These are phyloP conservation scores for Penicillium cosmopolitanum DNA, from an alignment of 495 filamentous ascomycete genomes.

Conservation along the genomic window DNA sequence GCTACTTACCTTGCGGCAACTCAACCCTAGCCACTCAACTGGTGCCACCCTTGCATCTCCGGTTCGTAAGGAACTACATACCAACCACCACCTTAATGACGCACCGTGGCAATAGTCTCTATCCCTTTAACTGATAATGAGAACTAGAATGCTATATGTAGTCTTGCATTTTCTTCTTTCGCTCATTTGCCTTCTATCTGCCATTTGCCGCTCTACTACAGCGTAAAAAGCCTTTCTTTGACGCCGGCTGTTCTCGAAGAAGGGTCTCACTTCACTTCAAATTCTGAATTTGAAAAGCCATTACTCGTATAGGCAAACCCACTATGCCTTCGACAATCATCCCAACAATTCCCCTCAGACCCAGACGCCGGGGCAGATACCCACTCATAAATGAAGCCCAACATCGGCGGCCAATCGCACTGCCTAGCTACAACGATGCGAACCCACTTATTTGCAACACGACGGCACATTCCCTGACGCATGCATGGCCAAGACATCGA, in stretches of 20 bases:
- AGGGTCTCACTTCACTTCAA: too few species aligned
- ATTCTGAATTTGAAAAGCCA: neutral
- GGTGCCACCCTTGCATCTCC: slow-evolving; percentile 4
- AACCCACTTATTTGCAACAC: slow-evolving; percentile 26
- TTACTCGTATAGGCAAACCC: neutral
- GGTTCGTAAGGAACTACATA: slow-evolving; percentile 4
- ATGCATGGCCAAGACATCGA: slow-evolving; percentile 24
- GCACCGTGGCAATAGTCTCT: neutral
- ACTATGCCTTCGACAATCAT: slow-evolving; percentile 4
- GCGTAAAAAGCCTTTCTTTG: too few species aligned
- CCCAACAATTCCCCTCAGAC: slow-evolving; percentile 1
- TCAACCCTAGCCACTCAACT: neutral
- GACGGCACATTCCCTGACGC: slow-evolving; percentile 30
- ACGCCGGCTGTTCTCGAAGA: neutral
- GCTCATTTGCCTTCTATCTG: too few species aligned
- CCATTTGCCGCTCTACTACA: too few species aligned
- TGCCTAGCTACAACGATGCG: slow-evolving; percentile 25
- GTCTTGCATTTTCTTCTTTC: too few species aligned
- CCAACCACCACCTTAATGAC: slow-evolving; percentile 9
- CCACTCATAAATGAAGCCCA: neutral
- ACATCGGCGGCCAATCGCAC: neutral
- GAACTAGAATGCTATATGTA: too few species aligned
- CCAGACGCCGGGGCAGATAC: neutral
- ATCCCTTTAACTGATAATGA: neutral
- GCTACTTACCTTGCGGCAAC: slow-evolving; percentile 1